Evolutionary conservation across 2,329 filamentous ascomycete genomes (phyloP).

Genomic region (Apiospora rasikravindrae): DNA sequence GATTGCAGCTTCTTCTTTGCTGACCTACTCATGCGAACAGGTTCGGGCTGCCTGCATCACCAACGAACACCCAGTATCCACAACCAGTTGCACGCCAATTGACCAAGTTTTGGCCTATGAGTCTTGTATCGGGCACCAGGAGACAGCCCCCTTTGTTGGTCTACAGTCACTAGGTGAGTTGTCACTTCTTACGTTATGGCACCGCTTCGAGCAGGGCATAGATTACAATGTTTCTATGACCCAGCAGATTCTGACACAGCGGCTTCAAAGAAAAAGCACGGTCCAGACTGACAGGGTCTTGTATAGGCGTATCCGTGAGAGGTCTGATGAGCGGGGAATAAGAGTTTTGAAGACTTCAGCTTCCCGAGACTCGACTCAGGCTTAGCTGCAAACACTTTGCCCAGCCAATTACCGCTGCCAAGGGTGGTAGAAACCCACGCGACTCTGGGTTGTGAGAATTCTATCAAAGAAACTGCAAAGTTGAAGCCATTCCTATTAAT

Average conservation of each 20-base stretch:
- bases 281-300: slow-evolving; percentile 24
- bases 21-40: slow-evolving; percentile 50
- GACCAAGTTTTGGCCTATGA: slow-evolving; percentile 8
- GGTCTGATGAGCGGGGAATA: slow-evolving; percentile 31
- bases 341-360: slow-evolving; percentile 36
- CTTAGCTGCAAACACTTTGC: slow-evolving; percentile 37
- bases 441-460: slow-evolving; percentile 38
- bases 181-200: slow-evolving; percentile 23
- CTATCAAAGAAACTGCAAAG: slow-evolving; percentile 25
- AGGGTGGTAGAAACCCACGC: slow-evolving; percentile 31
- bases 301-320: slow-evolving; percentile 26
- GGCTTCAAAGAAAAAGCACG: slow-evolving; percentile 20
- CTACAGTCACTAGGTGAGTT: slow-evolving; percentile 27
- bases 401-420: slow-evolving; percentile 37
- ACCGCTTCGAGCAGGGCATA: background rate
- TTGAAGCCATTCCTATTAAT: slow-evolving; percentile 38
- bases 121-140: background rate
- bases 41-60: slow-evolving; percentile 52
- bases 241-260: slow-evolving; percentile 17
- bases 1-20: slow-evolving; percentile 40
- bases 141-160: slow-evolving; percentile 28
- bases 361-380: slow-evolving; percentile 43
- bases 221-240: slow-evolving; percentile 16
- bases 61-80: slow-evolving; percentile 38
- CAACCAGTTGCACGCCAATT: background rate